A percentile compares a stretch with the other conserved stretches of the same genome.
phyloP scores from a whole-genome alignment of 2,329 filamentous ascomycete species.

The Pyrenochaeta sp. region DNA sequence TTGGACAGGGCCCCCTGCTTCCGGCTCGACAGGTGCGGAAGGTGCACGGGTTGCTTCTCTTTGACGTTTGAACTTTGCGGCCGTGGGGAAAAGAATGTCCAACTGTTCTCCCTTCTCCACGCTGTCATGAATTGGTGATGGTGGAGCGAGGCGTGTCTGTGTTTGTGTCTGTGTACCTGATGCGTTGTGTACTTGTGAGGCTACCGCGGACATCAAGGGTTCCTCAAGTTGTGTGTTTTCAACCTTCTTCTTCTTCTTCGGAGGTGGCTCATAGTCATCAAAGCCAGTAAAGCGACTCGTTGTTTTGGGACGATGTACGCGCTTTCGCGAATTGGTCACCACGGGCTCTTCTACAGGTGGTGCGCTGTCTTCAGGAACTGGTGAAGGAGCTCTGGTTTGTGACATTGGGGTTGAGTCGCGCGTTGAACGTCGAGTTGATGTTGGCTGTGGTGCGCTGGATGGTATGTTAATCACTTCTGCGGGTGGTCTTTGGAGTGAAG shows the following conservation, averaged over 20 bases:
- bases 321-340: constrained; percentile 42
- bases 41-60: constrained; percentile 53
- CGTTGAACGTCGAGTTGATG: constrained; percentile 18
- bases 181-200: constrained; percentile 26
- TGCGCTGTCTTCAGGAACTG: constrained; percentile 24
- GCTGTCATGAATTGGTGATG: constrained; percentile 50
- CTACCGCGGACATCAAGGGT: constrained; percentile 12
- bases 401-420: constrained; percentile 27
- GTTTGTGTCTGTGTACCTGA: constrained; percentile 33
- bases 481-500: constrained; percentile 73
- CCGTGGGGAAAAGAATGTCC: constrained; percentile 77
- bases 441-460: constrained; percentile 27
- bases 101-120: constrained; percentile 64
- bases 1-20: constrained; percentile 48
- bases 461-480: constrained; percentile 45
- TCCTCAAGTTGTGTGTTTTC: constrained; percentile 39
- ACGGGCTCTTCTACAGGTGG: constrained; percentile 26
- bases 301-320: constrained; percentile 47
- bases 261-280: constrained; percentile 60
- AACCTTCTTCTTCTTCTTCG: constrained; percentile 37
- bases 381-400: constrained; percentile 25
- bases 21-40: constrained; percentile 40
- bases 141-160: constrained; percentile 28
- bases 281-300: constrained; percentile 75
- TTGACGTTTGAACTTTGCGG: constrained; percentile 80